Evolutionary conservation across 2,329 filamentous ascomycete species (phyloP), one percentile per base, ranked within the genome.

Genomic region (Pyrenochaeta sp.): DNA sequence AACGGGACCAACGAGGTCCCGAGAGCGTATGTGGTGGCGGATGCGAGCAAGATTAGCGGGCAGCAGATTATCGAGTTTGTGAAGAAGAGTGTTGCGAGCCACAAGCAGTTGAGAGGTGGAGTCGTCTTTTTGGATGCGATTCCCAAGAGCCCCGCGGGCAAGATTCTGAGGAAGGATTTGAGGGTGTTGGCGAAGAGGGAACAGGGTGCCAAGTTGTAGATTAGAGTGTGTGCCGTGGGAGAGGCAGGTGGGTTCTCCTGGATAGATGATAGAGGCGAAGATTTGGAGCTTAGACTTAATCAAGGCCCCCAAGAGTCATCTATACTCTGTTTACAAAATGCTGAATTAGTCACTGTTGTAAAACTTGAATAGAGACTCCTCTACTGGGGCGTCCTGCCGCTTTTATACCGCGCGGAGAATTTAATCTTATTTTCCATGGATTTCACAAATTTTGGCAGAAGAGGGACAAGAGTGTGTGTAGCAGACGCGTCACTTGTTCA

Each of bases 1-100:
- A 65, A 68, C 20, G 65, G 62, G 3, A 55, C 55, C 5, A 74
- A 72, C 14, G 73, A 76, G 48, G 63, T 73, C 4, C 74, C 74
- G 1, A 45, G 73, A 20, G 74, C 73, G 10, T 77, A 75, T 51
- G 66, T 77, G 21, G 73, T 76, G n/a, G 71, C 61, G n/a, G 65
- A 61, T 41, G 35, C 41, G 39, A 57, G 36, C 23, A 64, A 56
- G 60, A 64, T 65, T 32, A 60, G 23, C 21, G 67, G 31, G 4
- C 36, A 62, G 35, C 36, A 67, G 21, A 70, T 77, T 29, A 48
- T 58, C 36, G 55, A 57, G 31, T 72, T 35, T 29, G 64, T 72
- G 2, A 69, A 64, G 56, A 30, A 24, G 11, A 63, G 63, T 17
- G 63, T 69, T 13, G 65, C 69, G 11, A 51, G 51, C 1, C 51